Evolutionary conservation across 2,329 filamentous ascomycete genomes (phyloP).

Genomic region (Tolypocladium guangdongense): DNA sequence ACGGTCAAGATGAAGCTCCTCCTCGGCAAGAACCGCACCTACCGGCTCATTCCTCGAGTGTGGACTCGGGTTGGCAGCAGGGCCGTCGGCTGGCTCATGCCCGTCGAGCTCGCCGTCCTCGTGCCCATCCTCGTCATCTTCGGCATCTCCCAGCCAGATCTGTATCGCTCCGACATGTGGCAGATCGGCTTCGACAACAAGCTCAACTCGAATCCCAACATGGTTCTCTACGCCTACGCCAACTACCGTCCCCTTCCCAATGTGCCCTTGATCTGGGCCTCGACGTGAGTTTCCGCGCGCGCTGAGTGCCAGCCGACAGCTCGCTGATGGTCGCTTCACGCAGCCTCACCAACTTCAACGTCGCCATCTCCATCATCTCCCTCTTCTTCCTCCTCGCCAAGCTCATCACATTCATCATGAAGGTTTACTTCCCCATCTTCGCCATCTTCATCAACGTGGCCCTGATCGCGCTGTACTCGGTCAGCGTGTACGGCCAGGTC

Average conservation of each 20-base stretch:
- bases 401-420: conserved; percentile 58
- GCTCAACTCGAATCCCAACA: conserved; percentile 63
- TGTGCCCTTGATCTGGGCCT: conserved; percentile 62
- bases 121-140: conserved; percentile 59
- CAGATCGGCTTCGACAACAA: conserved; percentile 56
- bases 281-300: conserved; percentile 40
- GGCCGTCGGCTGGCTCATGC: conserved; percentile 52
- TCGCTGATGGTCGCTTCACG: not conserved
- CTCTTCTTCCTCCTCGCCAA: conserved; percentile 68
- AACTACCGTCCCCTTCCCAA: conserved; percentile 54
- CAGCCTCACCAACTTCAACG: conserved; percentile 65
- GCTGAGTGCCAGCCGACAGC: not conserved
- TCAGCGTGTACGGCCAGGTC: conserved; percentile 60
- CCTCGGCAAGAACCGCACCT: conserved; percentile 17
- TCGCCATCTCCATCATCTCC: conserved; percentile 63
- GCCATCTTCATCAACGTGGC: conserved; percentile 45
- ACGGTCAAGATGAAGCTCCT: conserved; percentile 11
- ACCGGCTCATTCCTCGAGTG: conserved; percentile 46
- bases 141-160: conserved; percentile 61
- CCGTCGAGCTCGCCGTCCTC: conserved; percentile 53
- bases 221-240: conserved; percentile 61
- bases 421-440: conserved; percentile 57
- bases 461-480: conserved; percentile 51
- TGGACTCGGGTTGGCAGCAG: conserved; percentile 40
- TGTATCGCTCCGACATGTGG: conserved; percentile 65